Base-by-base conservation (phyloP, 1,284 basidiomycete genomes). In the Irpex sp. region DNA sequence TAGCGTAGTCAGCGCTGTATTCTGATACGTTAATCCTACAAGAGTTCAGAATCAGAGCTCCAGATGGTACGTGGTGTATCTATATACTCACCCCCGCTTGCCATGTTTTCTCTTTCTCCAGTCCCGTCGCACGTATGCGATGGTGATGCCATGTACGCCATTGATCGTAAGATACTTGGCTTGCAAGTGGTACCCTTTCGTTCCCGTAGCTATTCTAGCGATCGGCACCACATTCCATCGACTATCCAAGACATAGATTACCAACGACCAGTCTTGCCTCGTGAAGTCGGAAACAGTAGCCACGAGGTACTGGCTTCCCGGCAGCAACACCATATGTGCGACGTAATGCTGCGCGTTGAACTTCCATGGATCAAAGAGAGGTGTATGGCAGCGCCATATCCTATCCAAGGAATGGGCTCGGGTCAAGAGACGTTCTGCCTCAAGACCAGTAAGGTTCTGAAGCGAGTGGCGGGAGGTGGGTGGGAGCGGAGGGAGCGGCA, bases 271-370 rank as follows among this genome's bases (percentile, higher is more conserved):
- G 37, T 77, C 76, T 39, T 74, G 75, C 47, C 75, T 76, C 3
- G 68, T 68, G 1, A 67, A 66, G 68, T 86, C 82, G 64, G 77
- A 78, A 5, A 84, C 80, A 4, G 86, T 88, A 0, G 85, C 85
- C 35, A 89, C 74, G 62, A 90, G 78, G 65, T 86, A 88, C 65
- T 87, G 86, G 17, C 89, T 88, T 0, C 90, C 90, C 2, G 89
- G 86, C 6, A 90, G 78, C 21, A 89, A 69, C 47, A 78, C 79
- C 79, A 91, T 82, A 35, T 85, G 83, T 46, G 82, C 77, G 21
- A 89, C 75, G 60, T 80, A 76, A 61, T 82, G 76, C 37, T 63
- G 36, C 0, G 81, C 70, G 31, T 74, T 68, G 51, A 83, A 72
- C 6, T 73, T 67, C 61, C 77, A 74, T 7, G 71, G 68, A 9